Evolutionary conservation across 495 filamentous ascomycete genomes (phyloP).

Genomic region (Aspergillus bertholletiae): DNA sequence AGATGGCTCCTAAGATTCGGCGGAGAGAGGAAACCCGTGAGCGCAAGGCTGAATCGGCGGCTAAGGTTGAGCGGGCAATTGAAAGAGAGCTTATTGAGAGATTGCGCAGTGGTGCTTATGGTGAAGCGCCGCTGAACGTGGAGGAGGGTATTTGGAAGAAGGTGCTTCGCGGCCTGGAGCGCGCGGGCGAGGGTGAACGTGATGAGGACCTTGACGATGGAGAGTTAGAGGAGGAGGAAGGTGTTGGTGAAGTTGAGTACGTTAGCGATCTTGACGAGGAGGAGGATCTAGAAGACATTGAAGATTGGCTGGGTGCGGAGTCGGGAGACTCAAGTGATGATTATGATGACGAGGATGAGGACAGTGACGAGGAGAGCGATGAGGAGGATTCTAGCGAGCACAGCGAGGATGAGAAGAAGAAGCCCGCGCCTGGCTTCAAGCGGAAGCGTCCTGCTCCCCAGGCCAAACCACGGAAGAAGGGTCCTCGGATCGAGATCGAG

Average conservation of each 20-base stretch:
- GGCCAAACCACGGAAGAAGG: constrained; percentile 64
- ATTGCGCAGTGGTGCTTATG: constrained; percentile 88
- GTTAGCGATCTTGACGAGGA: constrained; percentile 70
- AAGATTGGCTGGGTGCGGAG: constrained; percentile 67
- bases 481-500: constrained; percentile 64
- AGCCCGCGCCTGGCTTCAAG: constrained; percentile 58
- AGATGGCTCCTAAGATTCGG: constrained; percentile 87
- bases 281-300: constrained; percentile 65
- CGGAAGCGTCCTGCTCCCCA: constrained; percentile 61
- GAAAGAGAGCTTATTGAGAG: constrained; percentile 94
- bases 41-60: constrained; percentile 88
- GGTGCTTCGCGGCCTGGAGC: constrained; percentile 86
- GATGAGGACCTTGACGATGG: constrained; percentile 91
- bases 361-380: constrained; percentile 47
- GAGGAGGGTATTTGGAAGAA: constrained; percentile 96
- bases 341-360: constrained; percentile 47
- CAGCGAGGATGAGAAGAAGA: constrained; percentile 38
- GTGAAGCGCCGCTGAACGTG: constrained; percentile 89
- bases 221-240: constrained; percentile 69
- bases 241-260: constrained; percentile 79
- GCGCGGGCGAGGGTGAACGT: constrained; percentile 73
- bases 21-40: constrained; percentile 87
- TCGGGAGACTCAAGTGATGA: constrained; percentile 55
- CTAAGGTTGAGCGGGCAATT: constrained; percentile 93
- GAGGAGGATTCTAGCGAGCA: constrained; percentile 40